These are phyloP conservation scores for Nannochloris sp. DNA, from an alignment of 139 green algal genomes.

Conservation along the genomic window DNA sequence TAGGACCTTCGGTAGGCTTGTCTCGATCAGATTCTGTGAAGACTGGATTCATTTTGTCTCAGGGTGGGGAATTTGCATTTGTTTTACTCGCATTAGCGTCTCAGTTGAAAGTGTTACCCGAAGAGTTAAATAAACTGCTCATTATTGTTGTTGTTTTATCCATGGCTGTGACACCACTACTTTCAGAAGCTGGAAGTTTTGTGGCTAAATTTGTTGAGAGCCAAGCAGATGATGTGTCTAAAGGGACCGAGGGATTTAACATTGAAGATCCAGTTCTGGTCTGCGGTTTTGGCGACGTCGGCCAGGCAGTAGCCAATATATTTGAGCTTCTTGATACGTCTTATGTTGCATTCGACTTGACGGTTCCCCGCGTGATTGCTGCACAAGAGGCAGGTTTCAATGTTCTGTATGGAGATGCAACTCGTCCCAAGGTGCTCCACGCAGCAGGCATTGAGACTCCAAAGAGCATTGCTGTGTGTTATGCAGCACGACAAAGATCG, in stretches of 20 bases:
- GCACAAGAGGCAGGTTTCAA: slow-evolving; percentile 42
- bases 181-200: slow-evolving; percentile 55
- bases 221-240: neutral
- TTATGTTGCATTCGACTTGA: slow-evolving; percentile 82
- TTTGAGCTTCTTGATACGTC: slow-evolving; percentile 46
- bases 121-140: slow-evolving; percentile 81
- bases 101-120: slow-evolving; percentile 66
- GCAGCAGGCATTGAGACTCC: slow-evolving; percentile 66
- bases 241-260: slow-evolving; percentile 18
- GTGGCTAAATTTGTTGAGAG: slow-evolving; percentile 20
- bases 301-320: slow-evolving; percentile 80
- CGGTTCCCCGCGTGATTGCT: slow-evolving; percentile 49
- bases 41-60: slow-evolving; percentile 78
- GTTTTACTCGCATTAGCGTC: slow-evolving; percentile 84
- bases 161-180: slow-evolving; percentile 85
- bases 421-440: slow-evolving; percentile 54
- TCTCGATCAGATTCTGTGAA: slow-evolving; percentile 59
- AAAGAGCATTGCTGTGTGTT: slow-evolving; percentile 60
- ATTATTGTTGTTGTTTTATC: slow-evolving; percentile 91
- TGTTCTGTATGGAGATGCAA: slow-evolving; percentile 62
- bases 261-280: slow-evolving; percentile 58
- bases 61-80: slow-evolving; percentile 98
- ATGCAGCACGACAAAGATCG: slow-evolving; percentile 37
- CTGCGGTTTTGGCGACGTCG: slow-evolving; percentile 69
- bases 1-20: slow-evolving; percentile 69